Evolutionary conservation across 495 filamentous ascomycete species (phyloP).

Genomic region (Xeromyces bisporus): DNA sequence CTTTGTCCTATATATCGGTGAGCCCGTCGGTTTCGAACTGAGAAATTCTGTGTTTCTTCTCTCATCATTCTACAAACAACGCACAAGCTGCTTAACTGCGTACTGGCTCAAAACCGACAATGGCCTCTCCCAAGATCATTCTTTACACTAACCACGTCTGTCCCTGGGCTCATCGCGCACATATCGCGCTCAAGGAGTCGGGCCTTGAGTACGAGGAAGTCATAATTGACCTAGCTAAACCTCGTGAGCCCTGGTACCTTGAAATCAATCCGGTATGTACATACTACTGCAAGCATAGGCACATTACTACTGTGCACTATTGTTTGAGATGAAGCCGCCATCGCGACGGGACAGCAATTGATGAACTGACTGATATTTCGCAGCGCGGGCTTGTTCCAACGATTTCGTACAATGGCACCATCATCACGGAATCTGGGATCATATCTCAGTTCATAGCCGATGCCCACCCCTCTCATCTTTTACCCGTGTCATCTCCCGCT

Average conservation of each 20-base stretch:
- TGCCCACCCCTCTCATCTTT: conserved; percentile 32
- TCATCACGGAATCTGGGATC: conserved; percentile 60
- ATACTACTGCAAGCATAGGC: too few relatives aligned
- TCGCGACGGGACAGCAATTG: not conserved
- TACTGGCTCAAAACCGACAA: conserved; percentile 3
- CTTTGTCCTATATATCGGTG: too few relatives aligned
- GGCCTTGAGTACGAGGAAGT: conserved; percentile 62
- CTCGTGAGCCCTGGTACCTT: conserved; percentile 71
- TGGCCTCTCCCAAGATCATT: conserved; percentile 30
- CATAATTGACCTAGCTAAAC: conserved; percentile 54
- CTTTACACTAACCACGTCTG: conserved; percentile 65
- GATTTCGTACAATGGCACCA: conserved; percentile 49
- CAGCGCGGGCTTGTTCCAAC: conserved; percentile 62
- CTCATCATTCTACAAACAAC: too few relatives aligned
- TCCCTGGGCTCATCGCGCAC: conserved; percentile 70
- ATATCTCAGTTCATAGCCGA: conserved; percentile 62
- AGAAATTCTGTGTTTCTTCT: too few relatives aligned
- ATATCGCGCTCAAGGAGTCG: conserved; percentile 61
- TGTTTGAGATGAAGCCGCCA: too few relatives aligned
- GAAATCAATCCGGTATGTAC: conserved; percentile 55
- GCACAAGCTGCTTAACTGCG: not conserved
- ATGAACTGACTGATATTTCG: conserved; percentile 1
- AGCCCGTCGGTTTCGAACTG: too few relatives aligned
- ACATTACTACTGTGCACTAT: too few relatives aligned
- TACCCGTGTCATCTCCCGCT: conserved; percentile 18